Base-by-base conservation (phyloP, 2,329 filamentous ascomycete species). In the Diaporthe vexans region DNA sequence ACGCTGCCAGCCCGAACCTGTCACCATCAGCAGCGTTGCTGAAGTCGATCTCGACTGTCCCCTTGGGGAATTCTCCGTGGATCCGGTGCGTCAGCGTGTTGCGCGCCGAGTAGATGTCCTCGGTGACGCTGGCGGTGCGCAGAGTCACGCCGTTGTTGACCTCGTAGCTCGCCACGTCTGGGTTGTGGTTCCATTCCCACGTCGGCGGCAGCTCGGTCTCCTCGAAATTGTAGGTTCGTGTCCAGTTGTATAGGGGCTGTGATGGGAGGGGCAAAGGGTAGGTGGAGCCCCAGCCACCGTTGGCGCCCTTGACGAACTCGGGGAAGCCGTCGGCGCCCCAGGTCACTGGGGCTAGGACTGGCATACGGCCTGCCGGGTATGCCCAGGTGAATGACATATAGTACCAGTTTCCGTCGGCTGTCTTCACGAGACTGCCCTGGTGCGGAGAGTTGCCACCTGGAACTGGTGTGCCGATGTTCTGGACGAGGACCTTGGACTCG, bases 151-250 rank as follows among this genome's bases (percentile, higher is more conserved):
- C 86, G 40, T 85, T 81, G 54, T 82, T 79, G 15, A 90, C 81
- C 1, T 77, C 79, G 77, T 81, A 91, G 11, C 85, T 86, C 13
- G 79, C 81, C 0, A 80, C 83, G 72, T 91, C 88, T 0, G 90
- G 90, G 78, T 91, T 91, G 76, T 91, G 90, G 77, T 91, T 92
- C 89, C 89, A 91, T 79, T 91, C 89, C 87, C 88, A 91, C 2
- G 85, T 81, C 0, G 84, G 82, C 9, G 82, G 79, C 0, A 91
- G 82, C 0, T 80, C 76, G 0, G 81, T 77, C 0, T 85, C 65
- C 75, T 86, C 65, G 76, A 91, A 91, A 0, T 74, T 79, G 74
- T 91, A 88, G 0, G 83, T 85, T 21, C 87, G 84, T 0, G 82
- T 81, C 48, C 80, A 75, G n/a, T 80, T 79, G 46, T 76, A 79